phyloP scores from a whole-genome alignment of 306 rosid genomes.

The Hippophae tibetana region DNA sequence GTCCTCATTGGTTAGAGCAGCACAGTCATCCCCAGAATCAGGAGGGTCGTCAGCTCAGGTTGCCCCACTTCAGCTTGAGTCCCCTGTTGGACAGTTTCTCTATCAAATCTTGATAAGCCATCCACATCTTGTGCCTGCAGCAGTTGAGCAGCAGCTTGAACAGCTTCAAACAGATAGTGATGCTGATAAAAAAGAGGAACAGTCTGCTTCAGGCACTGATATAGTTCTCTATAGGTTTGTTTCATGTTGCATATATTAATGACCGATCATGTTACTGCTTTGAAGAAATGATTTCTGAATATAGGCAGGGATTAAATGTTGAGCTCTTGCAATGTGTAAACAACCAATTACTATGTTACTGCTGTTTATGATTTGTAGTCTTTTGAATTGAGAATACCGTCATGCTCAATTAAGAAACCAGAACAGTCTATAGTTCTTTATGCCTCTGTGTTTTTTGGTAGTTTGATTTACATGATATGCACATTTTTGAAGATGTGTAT shows the following conservation, averaged over 20 bases:
- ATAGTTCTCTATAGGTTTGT: constrained; percentile 71
- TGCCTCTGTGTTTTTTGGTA: not conserved
- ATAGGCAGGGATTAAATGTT: too few relatives aligned
- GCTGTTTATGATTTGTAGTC: too few relatives aligned
- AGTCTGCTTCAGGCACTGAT: constrained; percentile 57
- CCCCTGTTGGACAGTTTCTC: constrained; percentile 85
- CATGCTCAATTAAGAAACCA: not conserved
- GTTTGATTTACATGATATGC: not conserved
- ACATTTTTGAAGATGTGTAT: too few relatives aligned
- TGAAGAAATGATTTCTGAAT: too few relatives aligned
- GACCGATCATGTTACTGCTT: too few relatives aligned
- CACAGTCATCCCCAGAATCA: constrained; percentile 39
- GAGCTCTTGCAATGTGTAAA: too few relatives aligned
- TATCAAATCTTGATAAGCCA: constrained; percentile 70
- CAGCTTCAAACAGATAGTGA: constrained; percentile 85
- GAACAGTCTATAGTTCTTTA: not conserved
- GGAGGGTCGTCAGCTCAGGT: constrained; percentile 36
- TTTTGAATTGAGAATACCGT: not conserved
- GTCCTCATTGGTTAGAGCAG: constrained; percentile 38
- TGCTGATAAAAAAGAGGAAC: constrained; percentile 48
- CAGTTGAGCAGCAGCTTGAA: constrained; percentile 84
- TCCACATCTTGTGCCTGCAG: constrained; percentile 95
- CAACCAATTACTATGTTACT: too few relatives aligned
- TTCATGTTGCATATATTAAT: not conserved
- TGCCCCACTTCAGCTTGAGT: constrained; percentile 85